Percentiles rank a stretch among this genome's conserved stretches.
Evolutionary conservation across 2,329 filamentous ascomycete genomes (phyloP).

Genomic region (Nothophoma quercina): DNA sequence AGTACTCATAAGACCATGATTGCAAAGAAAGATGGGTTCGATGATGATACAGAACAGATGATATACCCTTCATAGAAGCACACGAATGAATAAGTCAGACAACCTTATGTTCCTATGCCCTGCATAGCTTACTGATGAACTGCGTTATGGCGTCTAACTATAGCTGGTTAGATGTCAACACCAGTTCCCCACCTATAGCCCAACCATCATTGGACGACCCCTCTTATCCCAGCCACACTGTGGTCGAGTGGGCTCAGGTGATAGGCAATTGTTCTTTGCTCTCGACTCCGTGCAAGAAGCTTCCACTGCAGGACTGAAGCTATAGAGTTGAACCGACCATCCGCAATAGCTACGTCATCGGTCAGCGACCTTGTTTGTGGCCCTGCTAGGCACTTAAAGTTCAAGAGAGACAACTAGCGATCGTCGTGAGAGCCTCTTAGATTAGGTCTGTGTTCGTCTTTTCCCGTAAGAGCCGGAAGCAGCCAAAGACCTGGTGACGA

Average conservation of each 20-base stretch:
- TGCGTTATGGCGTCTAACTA: not conserved
- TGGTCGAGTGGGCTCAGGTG: not conserved
- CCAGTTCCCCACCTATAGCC: conserved; percentile 1
- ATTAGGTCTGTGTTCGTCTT: no score
- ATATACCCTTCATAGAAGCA: conserved; percentile 9
- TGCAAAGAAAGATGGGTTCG: not conserved
- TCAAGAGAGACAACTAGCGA: not conserved
- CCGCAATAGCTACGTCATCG: conserved; percentile 12
- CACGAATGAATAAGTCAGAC: not conserved
- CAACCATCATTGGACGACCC: conserved; percentile 4
- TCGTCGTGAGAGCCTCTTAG: no score
- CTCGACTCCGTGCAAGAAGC: not conserved
- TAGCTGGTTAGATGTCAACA: conserved; percentile 1
- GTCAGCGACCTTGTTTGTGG: not conserved
- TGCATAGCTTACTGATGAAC: not conserved
- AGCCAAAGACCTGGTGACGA: not conserved
- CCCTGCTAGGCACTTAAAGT: not conserved
- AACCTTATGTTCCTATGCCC: no score
- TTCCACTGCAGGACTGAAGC: not conserved
- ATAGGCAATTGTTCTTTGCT: not conserved
- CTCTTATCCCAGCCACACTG: conserved; percentile 3
- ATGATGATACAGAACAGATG: not conserved
- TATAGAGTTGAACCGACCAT: conserved; percentile 1
- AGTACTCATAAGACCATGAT: not conserved
- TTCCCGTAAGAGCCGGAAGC: not conserved